Evolutionary conservation across 2,329 filamentous ascomycete species (phyloP).

Genomic region (Dactylonectria estremocensis): DNA sequence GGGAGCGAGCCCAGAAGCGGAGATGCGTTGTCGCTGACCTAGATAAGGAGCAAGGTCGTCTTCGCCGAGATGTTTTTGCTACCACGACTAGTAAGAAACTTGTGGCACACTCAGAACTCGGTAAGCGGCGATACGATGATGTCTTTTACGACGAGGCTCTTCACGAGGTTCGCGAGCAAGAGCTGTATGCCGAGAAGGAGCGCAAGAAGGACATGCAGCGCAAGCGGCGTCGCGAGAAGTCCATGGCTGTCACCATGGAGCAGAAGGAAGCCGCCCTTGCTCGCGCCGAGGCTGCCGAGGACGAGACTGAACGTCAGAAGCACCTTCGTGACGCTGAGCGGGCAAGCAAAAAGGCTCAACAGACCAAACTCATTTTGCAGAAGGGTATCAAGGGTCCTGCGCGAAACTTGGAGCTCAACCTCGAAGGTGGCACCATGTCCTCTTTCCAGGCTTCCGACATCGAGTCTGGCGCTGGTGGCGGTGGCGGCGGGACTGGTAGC

Average conservation of each 20-base stretch:
- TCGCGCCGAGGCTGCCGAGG: slow-evolving; percentile 82
- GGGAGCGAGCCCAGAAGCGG: slow-evolving; percentile 76
- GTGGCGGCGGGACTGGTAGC: slow-evolving; percentile 49
- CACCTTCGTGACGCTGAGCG: slow-evolving; percentile 89
- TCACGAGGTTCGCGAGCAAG: slow-evolving; percentile 89
- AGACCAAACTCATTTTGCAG: slow-evolving; percentile 89
- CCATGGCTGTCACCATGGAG: slow-evolving; percentile 93
- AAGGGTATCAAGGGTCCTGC: slow-evolving; percentile 87
- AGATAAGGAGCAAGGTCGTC: slow-evolving; percentile 77
- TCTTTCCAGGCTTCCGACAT: slow-evolving; percentile 82
- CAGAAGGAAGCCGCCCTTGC: slow-evolving; percentile 88
- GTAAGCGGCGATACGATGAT: slow-evolving; percentile 82
- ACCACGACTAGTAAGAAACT: slow-evolving; percentile 74
- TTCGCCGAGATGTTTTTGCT: slow-evolving; percentile 73
- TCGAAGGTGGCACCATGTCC: slow-evolving; percentile 88
- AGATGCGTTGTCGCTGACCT: slow-evolving; percentile 74
- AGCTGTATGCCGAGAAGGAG: slow-evolving; percentile 95
- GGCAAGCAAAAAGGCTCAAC: slow-evolving; percentile 92
- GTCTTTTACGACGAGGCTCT: slow-evolving; percentile 86
- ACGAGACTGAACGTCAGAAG: slow-evolving; percentile 86
- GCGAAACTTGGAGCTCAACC: slow-evolving; percentile 80
- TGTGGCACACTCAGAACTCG: slow-evolving; percentile 76
- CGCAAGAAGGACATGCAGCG: slow-evolving; percentile 99
- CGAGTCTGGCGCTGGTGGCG: slow-evolving; percentile 61
- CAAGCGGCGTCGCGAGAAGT: slow-evolving; percentile 95